Conservation (phyloP, 305 asterid genomes). For the Lippia alba region DNA sequence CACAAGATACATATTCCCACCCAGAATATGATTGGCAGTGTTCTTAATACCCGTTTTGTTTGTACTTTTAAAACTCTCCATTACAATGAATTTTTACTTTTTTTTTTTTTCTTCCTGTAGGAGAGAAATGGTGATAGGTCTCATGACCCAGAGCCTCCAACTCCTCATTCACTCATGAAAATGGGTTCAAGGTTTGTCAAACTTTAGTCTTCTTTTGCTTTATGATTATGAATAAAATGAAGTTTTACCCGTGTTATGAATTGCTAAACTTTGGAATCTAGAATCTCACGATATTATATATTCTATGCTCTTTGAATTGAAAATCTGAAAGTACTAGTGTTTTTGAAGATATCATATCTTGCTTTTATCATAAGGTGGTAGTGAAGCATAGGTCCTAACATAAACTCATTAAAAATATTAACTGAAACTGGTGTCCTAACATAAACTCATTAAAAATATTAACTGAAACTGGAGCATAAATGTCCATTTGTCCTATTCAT, state of each 20-base stretch:
- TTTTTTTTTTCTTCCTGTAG: conserved; percentile 46
- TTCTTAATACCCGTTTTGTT: conserved; percentile 4
- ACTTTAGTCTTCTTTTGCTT: conserved; percentile 6
- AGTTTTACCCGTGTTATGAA: conserved; percentile 10
- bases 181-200: conserved; percentile 75
- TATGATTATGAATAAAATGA: background rate
- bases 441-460: background rate
- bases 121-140: conserved; percentile 85
- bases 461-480: background rate
- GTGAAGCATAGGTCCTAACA: background rate
- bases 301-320: conserved; percentile 11
- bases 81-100: conserved; percentile 18
- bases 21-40: conserved; percentile 22
- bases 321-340: background rate
- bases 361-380: background rate
- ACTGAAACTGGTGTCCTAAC: background rate
- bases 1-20: background rate
- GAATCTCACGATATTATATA: conserved; percentile 8
- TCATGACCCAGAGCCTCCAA: conserved; percentile 79
- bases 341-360: conserved; percentile 7
- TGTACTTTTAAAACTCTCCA: conserved; percentile 21
- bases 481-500: conserved; percentile 3
- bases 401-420: background rate
- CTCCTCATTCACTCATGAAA: conserved; percentile 72
- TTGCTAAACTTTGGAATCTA: conserved; percentile 13